These are phyloP conservation scores for Heritiera littoralis DNA, from an alignment of 345 rosid species.

Conservation along the genomic window DNA sequence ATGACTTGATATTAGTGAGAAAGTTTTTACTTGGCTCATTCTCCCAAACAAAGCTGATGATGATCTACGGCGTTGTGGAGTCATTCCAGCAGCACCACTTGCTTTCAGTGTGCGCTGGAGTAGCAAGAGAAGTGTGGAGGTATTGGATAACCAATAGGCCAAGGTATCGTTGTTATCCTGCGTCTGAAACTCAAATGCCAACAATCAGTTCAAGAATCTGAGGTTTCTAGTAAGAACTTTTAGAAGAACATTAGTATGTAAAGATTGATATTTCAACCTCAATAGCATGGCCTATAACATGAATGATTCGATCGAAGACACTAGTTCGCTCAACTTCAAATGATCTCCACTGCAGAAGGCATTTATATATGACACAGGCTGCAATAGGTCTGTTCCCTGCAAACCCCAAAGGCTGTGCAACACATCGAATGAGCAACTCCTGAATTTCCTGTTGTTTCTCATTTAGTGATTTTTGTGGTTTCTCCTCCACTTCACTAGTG, in stretches of 20 bases:
- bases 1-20: constrained; percentile 12
- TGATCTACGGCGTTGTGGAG: constrained; percentile 95
- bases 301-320: constrained; percentile 90
- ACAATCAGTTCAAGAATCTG: constrained; percentile 22
- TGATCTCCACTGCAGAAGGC: constrained; percentile 94
- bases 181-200: constrained; percentile 48
- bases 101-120: constrained; percentile 93
- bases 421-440: constrained; percentile 89
- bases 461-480: constrained; percentile 83
- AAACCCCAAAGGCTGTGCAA: constrained; percentile 83
- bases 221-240: background rate
- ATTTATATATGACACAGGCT: constrained; percentile 92
- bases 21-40: constrained; percentile 68
- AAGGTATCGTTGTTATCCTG: constrained; percentile 80
- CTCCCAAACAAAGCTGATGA: constrained; percentile 95
- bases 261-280: constrained; percentile 54
- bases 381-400: constrained; percentile 78
- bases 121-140: constrained; percentile 86
- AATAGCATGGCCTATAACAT: constrained; percentile 84
- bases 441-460: constrained; percentile 97
- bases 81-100: constrained; percentile 93
- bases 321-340: constrained; percentile 95
- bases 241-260: background rate
- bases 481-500: constrained; percentile 63
- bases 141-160: constrained; percentile 95